Evolutionary conservation across 2,329 filamentous ascomycete species (phyloP).

Genomic region (Cladosporium colombiae): DNA sequence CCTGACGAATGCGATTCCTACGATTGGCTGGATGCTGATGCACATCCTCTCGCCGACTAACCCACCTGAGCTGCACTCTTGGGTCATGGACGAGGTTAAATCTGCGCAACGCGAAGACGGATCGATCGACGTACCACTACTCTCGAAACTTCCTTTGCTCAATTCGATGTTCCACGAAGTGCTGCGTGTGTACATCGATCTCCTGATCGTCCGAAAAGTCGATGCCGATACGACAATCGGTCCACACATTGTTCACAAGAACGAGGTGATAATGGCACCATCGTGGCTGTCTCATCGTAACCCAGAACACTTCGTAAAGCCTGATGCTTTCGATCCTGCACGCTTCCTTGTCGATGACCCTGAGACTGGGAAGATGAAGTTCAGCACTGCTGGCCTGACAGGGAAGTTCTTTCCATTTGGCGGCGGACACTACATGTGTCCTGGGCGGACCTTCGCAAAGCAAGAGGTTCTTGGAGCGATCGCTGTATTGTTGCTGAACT

Average conservation of each 20-base stretch:
- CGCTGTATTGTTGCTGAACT: conserved; percentile 24
- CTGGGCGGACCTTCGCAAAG: conserved; percentile 26
- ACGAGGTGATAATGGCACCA: conserved; percentile 29
- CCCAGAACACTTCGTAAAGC: conserved; percentile 23
- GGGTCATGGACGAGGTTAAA: conserved; percentile 29
- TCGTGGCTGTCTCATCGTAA: conserved; percentile 29
- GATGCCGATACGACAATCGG: conserved; percentile 19
- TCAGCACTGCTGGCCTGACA: conserved; percentile 29
- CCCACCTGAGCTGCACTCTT: conserved; percentile 22
- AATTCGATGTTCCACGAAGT: conserved; percentile 35
- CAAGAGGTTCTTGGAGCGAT: conserved; percentile 26
- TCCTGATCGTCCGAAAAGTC: conserved; percentile 30
- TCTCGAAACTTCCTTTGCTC: conserved; percentile 31
- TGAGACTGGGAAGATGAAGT: conserved; percentile 26
- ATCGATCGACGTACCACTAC: conserved; percentile 24
- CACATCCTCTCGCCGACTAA: conserved; percentile 31
- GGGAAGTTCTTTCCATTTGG: conserved; percentile 35
- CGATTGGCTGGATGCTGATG: conserved; percentile 33
- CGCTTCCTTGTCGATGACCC: conserved; percentile 27
- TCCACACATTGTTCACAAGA: conserved; percentile 18
- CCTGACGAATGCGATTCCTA: conserved; percentile 32
- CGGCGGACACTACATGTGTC: conserved; percentile 27
- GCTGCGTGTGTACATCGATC: conserved; percentile 32
- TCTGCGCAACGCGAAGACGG: conserved; percentile 24
- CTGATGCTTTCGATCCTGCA: conserved; percentile 27